Base-by-base conservation (phyloP, 371 early-diverging fungal species). In the Rhizopus microsporus region DNA sequence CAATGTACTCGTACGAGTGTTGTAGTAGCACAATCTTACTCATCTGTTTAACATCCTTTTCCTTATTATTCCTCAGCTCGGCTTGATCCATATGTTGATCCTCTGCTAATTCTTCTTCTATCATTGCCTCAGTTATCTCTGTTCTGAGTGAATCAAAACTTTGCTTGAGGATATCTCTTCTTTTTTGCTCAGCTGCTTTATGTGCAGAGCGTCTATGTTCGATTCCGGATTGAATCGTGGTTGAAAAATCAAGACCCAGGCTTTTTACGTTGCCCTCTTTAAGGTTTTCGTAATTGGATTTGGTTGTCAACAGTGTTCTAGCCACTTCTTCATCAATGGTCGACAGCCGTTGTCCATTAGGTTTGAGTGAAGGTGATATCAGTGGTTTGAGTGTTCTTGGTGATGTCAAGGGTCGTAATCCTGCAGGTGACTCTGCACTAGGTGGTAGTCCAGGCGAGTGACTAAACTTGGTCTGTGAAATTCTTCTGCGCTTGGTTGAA, bases 181-280 rank as follows among this genome's bases (percentile, higher is more conserved):
- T 86, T 62, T 89, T 88, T 68, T 97, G 96, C 64, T 97, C 97
- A 3, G 97, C 96, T 13, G 89, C 90, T 65, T 95, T 93, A 73
- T 96, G 96, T 5, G 85, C 87, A 7, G 88, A 88, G 10, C 88
- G 82, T 3, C 93, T 82, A 12, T 82, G 82, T 65, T 92, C 90
- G 47, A 91, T 80, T 2, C 88, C 88, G 0, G 86, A 85, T 48
- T 89, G 85, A 38, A 91, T 81, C 50, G 86, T 86, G 4, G 78
- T 76, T 15, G 79, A 76, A 70, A 89, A 91, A 17, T 78, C 81
- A 15, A 93, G 81, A 0, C 93, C 92, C 7, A 93, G 70, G 2
- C 76, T 76, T 78, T 88, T 88, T n/a, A 88, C 87, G 40, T 90
- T 86, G n/a, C 93, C 94, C 60, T 92, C 90, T 13, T 88, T 74